Evolutionary conservation across 2,329 filamentous ascomycete species (phyloP), one percentile per base, ranked within the genome.

Genomic region (Pseudocercospora fuligena): DNA sequence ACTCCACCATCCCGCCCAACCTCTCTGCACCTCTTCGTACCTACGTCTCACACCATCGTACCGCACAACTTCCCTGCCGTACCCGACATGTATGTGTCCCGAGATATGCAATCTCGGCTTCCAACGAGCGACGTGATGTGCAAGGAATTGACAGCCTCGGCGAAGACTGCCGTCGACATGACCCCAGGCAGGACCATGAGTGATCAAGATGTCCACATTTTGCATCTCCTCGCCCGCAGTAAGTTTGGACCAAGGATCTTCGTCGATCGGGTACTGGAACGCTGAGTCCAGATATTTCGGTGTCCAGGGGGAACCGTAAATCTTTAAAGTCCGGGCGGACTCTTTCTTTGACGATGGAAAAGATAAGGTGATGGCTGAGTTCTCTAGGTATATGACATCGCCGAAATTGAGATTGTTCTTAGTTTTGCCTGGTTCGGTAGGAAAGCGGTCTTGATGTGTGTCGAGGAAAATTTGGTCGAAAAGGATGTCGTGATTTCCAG

Each of bases 251-350:
- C 67, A 73, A 2, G 60, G 77, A 51, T 82, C 72, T 5, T 66
- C 51, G 14, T 67, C 46, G 1, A 60, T 65, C 1, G 74, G 69
- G 65, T 84, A 82, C 68, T 83, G 81, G 62, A 84, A 84, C 0
- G 80, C 78, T 78, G 78, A 82, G 33, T 65, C 60, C 84, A 92
- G 81, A 90, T 89, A 43, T 89, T 85, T 25, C 81, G 79, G 61
- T 87, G 87, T 29, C 91, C 90, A 75, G 1, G 92, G 91, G 0
- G 89, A 89, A 5, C 93, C 93, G 79, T 92, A 96, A 66, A 97
- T 81, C 57, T 85, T 89, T 64, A 94, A 78, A 23, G 80, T 82
- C 60, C 90, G 84, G 5, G 83, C 83, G 2, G 40, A 43, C 3
- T 14, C 40, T 3, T 43, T n/a, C 40, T 27, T 27, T 65, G 46